Conservation (phyloP, 495 filamentous ascomycete genomes). For the Penicillium samsonianum region DNA sequence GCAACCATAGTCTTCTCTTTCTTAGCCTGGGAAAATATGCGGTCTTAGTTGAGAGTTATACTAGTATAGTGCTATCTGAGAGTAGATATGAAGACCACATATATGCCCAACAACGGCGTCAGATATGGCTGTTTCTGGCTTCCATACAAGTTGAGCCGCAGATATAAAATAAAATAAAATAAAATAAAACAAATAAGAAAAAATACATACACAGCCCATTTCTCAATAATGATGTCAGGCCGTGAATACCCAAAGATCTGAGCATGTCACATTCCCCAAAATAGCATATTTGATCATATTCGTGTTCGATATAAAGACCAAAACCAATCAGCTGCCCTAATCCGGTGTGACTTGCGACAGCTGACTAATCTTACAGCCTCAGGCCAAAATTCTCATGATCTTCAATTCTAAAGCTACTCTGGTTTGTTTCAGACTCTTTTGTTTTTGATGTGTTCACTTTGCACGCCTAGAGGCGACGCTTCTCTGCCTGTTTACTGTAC, state of each 20-base stretch:
- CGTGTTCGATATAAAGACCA: not conserved
- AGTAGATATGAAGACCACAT: too few species aligned
- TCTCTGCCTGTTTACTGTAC: not conserved
- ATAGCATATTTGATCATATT: not conserved
- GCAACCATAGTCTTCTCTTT: too few species aligned
- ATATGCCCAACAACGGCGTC: too few species aligned
- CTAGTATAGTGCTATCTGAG: too few species aligned
- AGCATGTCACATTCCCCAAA: not conserved
- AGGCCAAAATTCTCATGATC: slow-evolving; percentile 7
- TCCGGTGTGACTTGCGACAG: not conserved
- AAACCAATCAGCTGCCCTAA: not conserved
- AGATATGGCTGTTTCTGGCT: not conserved
- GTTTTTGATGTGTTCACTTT: slow-evolving; percentile 1
- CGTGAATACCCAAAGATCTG: too few species aligned
- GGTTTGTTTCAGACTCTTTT: slow-evolving; percentile 4
- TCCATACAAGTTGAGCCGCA: not conserved
- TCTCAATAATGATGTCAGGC: slow-evolving; percentile 3
- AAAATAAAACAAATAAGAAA: too few species aligned
- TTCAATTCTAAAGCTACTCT: not conserved
- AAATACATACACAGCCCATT: not conserved
- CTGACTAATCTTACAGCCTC: slow-evolving; percentile 9
- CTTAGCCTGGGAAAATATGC: too few species aligned
- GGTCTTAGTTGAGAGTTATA: too few species aligned
- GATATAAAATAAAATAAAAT: not conserved
- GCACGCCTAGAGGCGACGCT: not conserved